Percentiles rank a stretch among this genome's conserved stretches.
phyloP scores from a whole-genome alignment of 2,329 filamentous ascomycete species.

The Ophiocordyceps polyrhachis-furcata region DNA sequence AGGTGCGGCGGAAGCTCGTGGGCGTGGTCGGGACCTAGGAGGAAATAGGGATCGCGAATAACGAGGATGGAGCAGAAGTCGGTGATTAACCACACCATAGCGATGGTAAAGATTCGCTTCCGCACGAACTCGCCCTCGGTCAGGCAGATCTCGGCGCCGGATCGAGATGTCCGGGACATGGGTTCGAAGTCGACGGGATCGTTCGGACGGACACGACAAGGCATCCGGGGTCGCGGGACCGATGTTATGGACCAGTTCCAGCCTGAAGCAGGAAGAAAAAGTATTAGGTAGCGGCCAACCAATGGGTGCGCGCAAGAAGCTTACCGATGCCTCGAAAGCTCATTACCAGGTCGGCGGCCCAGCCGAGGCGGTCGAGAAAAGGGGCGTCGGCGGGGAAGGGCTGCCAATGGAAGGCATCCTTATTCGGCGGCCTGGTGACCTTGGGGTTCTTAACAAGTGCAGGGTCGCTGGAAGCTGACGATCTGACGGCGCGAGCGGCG shows the following conservation, averaged over 20 bases:
- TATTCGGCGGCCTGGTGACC: no score
- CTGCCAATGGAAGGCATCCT: slow-evolving; percentile 25
- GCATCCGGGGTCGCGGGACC: slow-evolving; percentile 27
- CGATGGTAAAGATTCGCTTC: slow-evolving; percentile 23
- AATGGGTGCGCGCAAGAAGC: slow-evolving; percentile 2
- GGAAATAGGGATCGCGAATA: slow-evolving; percentile 64
- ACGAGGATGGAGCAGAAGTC: slow-evolving; percentile 52
- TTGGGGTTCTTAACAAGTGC: no score
- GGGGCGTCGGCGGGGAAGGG: slow-evolving; percentile 31
- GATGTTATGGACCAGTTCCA: slow-evolving; percentile 38
- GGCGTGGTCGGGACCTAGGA: slow-evolving; percentile 26
- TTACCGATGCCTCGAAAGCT: slow-evolving; percentile 36
- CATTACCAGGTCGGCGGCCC: slow-evolving; percentile 34
- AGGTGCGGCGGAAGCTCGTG: slow-evolving; percentile 22
- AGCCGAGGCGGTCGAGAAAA: slow-evolving; percentile 30
- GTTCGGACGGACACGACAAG: slow-evolving; percentile 12
- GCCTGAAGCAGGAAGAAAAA: slow-evolving; percentile 14
- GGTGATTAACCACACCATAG: slow-evolving; percentile 43
- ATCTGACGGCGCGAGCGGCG: slow-evolving; percentile 27
- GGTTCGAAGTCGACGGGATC: slow-evolving; percentile 21
- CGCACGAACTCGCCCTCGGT: slow-evolving; percentile 26
- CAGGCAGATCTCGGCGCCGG: slow-evolving; percentile 25
- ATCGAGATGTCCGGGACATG: slow-evolving; percentile 21
- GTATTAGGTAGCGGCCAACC: background rate
- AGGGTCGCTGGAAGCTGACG: no score